These are phyloP conservation scores for Ophiocordyceps camponoti-saundersi DNA, from an alignment of 2,329 filamentous ascomycete genomes.

Conservation along the genomic window DNA sequence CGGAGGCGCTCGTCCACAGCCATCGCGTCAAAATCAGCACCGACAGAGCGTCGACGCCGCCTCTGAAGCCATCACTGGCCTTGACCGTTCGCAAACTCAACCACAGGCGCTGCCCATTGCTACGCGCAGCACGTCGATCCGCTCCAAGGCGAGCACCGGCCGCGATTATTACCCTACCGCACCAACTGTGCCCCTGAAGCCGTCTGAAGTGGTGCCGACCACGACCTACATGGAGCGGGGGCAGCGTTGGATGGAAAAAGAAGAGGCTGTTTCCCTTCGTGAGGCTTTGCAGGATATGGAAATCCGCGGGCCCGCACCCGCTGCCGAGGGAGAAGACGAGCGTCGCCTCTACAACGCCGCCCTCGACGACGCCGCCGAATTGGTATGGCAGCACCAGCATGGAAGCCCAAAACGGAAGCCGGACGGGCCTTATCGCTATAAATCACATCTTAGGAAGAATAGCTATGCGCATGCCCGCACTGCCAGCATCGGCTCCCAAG, in stretches of 20 bases:
- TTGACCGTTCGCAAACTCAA: slow-evolving; percentile 9
- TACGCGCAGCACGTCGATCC: slow-evolving; percentile 28
- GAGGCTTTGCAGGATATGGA: slow-evolving; percentile 62
- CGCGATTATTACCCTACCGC: slow-evolving; percentile 35
- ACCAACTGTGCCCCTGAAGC: slow-evolving; percentile 28
- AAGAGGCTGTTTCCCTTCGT: slow-evolving; percentile 53
- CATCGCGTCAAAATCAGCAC: slow-evolving; percentile 16
- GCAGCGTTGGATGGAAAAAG: slow-evolving; percentile 65
- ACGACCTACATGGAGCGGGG: slow-evolving; percentile 58
- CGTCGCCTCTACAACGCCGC: slow-evolving; percentile 54
- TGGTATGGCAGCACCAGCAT: slow-evolving; percentile 63
- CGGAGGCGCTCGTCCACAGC: slow-evolving; percentile 51
- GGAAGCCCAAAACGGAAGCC: slow-evolving; percentile 31
- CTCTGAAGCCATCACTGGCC: slow-evolving; percentile 10
- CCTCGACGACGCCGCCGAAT: slow-evolving; percentile 59
- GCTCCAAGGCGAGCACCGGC: slow-evolving; percentile 30
- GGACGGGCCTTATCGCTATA: slow-evolving; percentile 50
- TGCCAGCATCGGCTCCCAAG: slow-evolving; percentile 36
- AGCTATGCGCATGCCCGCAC: slow-evolving; percentile 54
- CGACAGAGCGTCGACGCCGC: slow-evolving; percentile 15
- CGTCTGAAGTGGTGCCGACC: slow-evolving; percentile 45
- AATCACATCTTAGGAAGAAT: slow-evolving; percentile 49
- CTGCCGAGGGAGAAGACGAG: slow-evolving; percentile 28
- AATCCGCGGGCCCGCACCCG: slow-evolving; percentile 21
- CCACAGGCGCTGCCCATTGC: slow-evolving; percentile 21